A percentile compares a stretch with the other conserved stretches of the same genome.
These are phyloP conservation scores for Mucor circinelloides DNA, from an alignment of 371 early-diverging fungal species.

Conservation along the genomic window DNA sequence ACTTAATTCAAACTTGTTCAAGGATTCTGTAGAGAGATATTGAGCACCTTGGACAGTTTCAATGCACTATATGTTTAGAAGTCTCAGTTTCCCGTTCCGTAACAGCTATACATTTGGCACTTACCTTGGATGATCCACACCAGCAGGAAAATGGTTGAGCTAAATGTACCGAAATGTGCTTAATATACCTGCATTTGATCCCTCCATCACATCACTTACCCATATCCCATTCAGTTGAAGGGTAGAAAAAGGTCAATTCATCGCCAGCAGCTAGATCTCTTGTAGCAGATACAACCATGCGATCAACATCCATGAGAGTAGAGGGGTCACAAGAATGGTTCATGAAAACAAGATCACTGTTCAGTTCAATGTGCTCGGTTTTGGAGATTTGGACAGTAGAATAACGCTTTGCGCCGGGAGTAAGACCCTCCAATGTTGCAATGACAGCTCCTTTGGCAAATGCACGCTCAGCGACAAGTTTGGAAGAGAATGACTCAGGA, in stretches of 20 bases:
- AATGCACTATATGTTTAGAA: slow-evolving; percentile 53
- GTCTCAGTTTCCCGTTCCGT: background rate
- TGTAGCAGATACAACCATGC: slow-evolving; percentile 54
- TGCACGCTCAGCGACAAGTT: slow-evolving; percentile 53
- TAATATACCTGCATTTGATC: background rate
- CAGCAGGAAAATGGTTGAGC: slow-evolving; percentile 83
- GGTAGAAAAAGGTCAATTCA: slow-evolving; percentile 83
- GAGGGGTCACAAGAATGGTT: slow-evolving; percentile 67
- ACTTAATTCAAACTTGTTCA: slow-evolving; percentile 51
- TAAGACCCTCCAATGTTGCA: slow-evolving; percentile 55
- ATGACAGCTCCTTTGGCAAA: slow-evolving; percentile 59
- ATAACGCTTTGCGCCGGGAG: slow-evolving; percentile 61
- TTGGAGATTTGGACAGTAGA: slow-evolving; percentile 68
- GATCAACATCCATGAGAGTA: slow-evolving; percentile 58
- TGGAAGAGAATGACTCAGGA: slow-evolving; percentile 54
- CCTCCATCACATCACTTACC: slow-evolving; percentile 24
- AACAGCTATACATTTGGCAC: background rate
- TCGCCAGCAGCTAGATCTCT: slow-evolving; percentile 65
- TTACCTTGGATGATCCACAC: slow-evolving; percentile 66
- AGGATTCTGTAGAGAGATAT: slow-evolving; percentile 46
- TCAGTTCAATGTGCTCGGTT: slow-evolving; percentile 70
- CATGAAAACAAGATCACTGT: slow-evolving; percentile 62
- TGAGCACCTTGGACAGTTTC: slow-evolving; percentile 66
- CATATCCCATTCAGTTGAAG: slow-evolving; percentile 88
- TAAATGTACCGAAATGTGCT: slow-evolving; percentile 11